Base-by-base conservation (phyloP, 805 yeast species). In the Cyberlindnera petersonii region DNA sequence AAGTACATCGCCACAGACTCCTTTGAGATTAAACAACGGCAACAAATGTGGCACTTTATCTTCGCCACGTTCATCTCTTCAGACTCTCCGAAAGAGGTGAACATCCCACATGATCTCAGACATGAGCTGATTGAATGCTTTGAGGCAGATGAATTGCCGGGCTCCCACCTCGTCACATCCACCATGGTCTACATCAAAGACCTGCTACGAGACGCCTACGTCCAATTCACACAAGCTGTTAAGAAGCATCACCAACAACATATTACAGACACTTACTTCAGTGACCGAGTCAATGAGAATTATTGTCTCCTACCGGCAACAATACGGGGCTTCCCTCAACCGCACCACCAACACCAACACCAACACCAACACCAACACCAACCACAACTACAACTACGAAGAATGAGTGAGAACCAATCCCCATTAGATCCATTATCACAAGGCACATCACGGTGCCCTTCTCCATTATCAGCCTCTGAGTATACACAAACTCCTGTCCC, bases 51-150 rank as follows among this genome's bases (percentile, higher is more conserved):
- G 59, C 32, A 42, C 16, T 40, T 39, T 37, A 44, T 55, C 15
- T 50, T 66, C 48, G 66, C 64, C 49, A 71, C 66, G 42, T 71
- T 69, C 44, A 53, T 65, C 27, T 59, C 66, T 11, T 65, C 59
- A 35, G 59, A 56, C 31, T 68, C 69, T 38, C 58, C 68, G 30
- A 71, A 66, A 29, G 60, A 56, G 32, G 52, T 55, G 8, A 53
- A 55, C 39, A 50, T 55, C n/a, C 58, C 58, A 10, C 52, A 50
- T 28, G 56, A 53, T 6, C 31, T 50, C 11, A 55, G 45, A 22
- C n/a, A 35, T 14, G 44, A 44, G 14, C 43, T 53, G 9, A 17
- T 15, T 2, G 32, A 34, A 3, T 35, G 39, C 21, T 46, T 39
- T 20, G 39, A 42, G 3, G 22, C 23, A 1, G 48, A 42, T n/a